Conservation (phyloP, 495 filamentous ascomycete genomes). For the Pseudoneurospora amorphoporcata region DNA sequence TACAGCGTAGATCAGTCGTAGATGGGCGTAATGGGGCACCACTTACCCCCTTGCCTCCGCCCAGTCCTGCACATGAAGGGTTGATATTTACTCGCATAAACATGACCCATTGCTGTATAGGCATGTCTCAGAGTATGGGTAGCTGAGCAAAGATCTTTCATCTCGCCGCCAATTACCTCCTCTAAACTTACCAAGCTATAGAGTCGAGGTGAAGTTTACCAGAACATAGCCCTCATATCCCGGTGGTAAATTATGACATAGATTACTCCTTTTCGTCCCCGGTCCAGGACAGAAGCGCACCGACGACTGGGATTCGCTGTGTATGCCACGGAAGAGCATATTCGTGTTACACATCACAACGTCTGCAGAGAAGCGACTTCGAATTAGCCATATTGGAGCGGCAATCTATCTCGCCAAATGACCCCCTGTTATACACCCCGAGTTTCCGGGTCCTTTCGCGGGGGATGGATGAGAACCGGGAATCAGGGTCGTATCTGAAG, state of each 20-base stretch:
- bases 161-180: not conserved
- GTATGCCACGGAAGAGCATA: not conserved
- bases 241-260: not conserved
- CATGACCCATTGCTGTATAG: not conserved
- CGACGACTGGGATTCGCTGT: not conserved
- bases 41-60: not conserved
- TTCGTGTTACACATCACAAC: not conserved
- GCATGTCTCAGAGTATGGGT: not conserved
- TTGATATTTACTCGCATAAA: not conserved
- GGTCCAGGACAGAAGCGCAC: not conserved
- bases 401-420: constrained; percentile 7
- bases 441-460: constrained; percentile 9
- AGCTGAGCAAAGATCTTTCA: not conserved
- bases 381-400: constrained; percentile 17
- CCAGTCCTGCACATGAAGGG: not conserved
- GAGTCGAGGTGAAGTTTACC: not conserved
- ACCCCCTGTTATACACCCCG: not conserved
- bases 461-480: constrained; percentile 21
- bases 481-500: constrained; percentile 26
- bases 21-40: not conserved
- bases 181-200: not conserved
- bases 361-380: not conserved
- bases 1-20: not conserved
- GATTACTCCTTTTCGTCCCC: not conserved
- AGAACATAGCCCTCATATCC: not conserved